A percentile compares a stretch with the other conserved stretches of the same genome.
Evolutionary conservation across 108 stramenopile species (phyloP).

Genomic region (Cyclotella atomus): DNA sequence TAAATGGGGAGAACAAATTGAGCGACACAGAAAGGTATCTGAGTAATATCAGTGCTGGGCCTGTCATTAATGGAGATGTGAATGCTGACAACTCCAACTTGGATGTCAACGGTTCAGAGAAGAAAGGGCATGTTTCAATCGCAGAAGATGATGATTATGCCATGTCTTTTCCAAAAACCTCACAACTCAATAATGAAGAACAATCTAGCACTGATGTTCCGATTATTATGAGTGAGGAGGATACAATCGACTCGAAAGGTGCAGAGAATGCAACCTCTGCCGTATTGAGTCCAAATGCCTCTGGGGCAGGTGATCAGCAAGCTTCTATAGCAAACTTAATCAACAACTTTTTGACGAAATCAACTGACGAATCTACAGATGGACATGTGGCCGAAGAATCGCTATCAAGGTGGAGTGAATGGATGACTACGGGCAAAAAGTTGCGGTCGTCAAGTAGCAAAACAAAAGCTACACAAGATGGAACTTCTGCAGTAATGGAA

Average conservation of each 20-base stretch:
- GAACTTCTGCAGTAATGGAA: conserved; percentile 1
- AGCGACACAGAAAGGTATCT: too few relatives aligned
- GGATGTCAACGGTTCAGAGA: neutral
- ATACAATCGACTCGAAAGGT: neutral
- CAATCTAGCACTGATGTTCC: neutral
- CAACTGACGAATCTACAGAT: neutral
- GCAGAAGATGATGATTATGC: conserved; percentile 37
- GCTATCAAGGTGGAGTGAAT: conserved; percentile 33
- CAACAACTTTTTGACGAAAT: neutral
- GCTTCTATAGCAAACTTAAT: neutral
- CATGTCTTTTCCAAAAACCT: conserved; percentile 13
- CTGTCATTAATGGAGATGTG: neutral
- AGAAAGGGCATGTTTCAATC: neutral
- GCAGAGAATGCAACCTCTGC: neutral
- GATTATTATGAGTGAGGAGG: conserved; percentile 3
- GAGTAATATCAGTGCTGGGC: too few relatives aligned
- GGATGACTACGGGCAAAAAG: conserved; percentile 49
- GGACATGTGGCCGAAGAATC: conserved; percentile 15
- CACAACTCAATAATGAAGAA: too few relatives aligned
- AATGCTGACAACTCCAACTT: neutral
- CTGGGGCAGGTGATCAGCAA: neutral
- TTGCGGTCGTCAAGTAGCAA: conserved; percentile 3
- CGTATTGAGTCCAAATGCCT: neutral
- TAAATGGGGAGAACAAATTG: too few relatives aligned
- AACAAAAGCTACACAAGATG: neutral